Base-by-base conservation (phyloP, 1,139 yeast species). In the Pichia sp. region DNA sequence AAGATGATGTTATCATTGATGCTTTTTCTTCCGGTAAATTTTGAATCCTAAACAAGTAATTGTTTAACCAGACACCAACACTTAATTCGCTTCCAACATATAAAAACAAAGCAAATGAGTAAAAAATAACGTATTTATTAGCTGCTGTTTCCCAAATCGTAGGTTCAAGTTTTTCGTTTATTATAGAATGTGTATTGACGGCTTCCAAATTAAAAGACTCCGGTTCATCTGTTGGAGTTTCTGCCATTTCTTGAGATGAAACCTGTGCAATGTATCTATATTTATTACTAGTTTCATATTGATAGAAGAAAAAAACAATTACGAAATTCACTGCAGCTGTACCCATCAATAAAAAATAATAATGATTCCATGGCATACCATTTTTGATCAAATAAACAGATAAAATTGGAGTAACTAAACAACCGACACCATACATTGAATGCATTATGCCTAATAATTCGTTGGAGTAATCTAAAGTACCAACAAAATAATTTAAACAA, bases 81-180 rank as follows among this genome's bases (percentile, higher is more conserved):
- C 82, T 70, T n/a, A 74, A 72, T 55, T 80, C 88, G 6, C 77
- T 76, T 3, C 91, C 89, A 25, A 80, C 70, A 51, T 80, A 80
- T 9, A 76, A 54, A 56, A 80, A 80, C 33, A 81, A 57, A 38
- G 71, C 67, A 0, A 64, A 26, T 1, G 86, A 65, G 50, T 76
- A 72, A 15, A 69, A 53, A 59, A 74, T 61, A 9, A 79, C 70
- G 19, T 70, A 56, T 27, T 65, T 69, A 37, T 72, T 69, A 29
- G 57, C 60, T 15, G 78, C 37, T 10, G 75, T 61, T 25, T 63
- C 65, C 4, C 47, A 38, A 11, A 70, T 47, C 27, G 59, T 51
- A 21, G 47, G 52, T 23, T 40, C 50, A 4, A 28, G 4, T 18
- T 47, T 47, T 3, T 36, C 42, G 8, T 45, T 50, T 18, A 48